phyloP scores from a whole-genome alignment of 2,329 filamentous ascomycete species.

The Pseudogymnoascus sp. region DNA sequence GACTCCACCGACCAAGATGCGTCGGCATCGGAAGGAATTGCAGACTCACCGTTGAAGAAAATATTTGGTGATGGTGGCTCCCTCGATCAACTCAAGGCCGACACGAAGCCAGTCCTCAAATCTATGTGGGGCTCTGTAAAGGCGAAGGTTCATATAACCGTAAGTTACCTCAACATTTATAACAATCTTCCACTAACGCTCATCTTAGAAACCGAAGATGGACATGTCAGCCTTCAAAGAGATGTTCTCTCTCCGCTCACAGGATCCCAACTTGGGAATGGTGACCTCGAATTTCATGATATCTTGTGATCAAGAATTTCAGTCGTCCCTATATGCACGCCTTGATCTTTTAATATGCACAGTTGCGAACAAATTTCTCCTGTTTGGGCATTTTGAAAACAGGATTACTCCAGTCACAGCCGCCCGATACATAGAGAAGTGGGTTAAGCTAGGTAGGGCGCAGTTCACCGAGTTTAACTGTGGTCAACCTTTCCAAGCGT shows the following conservation, averaged over 20 bases:
- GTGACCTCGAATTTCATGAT: slow-evolving; percentile 7
- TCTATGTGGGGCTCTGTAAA: slow-evolving; percentile 6
- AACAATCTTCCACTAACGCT: background rate
- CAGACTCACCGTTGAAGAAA: background rate
- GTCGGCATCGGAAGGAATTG: background rate
- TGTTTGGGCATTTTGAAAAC: slow-evolving; percentile 34
- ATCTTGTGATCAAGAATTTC: slow-evolving; percentile 3
- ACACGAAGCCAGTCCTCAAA: slow-evolving; percentile 4
- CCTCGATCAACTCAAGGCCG: background rate
- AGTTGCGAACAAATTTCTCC: slow-evolving; percentile 37
- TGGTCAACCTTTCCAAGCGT: slow-evolving; percentile 43
- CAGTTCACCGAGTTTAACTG: slow-evolving; percentile 46
- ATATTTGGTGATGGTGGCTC: background rate
- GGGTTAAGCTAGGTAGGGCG: slow-evolving; percentile 41
- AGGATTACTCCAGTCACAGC: slow-evolving; percentile 34
- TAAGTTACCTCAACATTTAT: background rate
- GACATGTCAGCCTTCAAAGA: background rate
- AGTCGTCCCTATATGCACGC: background rate
- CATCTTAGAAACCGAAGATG: background rate
- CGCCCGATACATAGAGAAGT: slow-evolving; percentile 24
- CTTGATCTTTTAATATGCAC: slow-evolving; percentile 3
- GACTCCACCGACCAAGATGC: background rate
- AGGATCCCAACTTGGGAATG: background rate
- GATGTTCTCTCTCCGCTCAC: slow-evolving; percentile 5
- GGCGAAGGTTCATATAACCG: background rate